Evolutionary conservation across 2,329 filamentous ascomycete species (phyloP), one percentile per base, ranked within the genome.

Genomic region (Ciborinia camelliae): DNA sequence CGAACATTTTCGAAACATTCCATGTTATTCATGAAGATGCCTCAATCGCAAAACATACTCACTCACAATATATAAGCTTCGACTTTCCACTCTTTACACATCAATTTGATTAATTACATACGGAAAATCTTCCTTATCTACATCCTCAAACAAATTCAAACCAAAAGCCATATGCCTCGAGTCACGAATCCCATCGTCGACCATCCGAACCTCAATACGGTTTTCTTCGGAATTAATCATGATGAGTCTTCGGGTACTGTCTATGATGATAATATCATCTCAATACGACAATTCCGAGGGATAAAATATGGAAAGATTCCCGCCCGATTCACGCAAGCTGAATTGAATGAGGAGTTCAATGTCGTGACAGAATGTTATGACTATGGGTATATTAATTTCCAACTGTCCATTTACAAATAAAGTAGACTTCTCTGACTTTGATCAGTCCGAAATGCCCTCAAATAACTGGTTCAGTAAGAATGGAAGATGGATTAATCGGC

Each of bases 361-460:
- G 26, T 18, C 20, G n/a, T 43, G 3, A 43, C 15, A n/a, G 41
- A n/a, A n/a, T 43, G 20, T 43, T 45, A 45, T 45, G 18, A 55
- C 10, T 55, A 55, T 41, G 53, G 30, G 30, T 53, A 35, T 5
- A 14, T 20, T 7, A 30, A 35, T 52, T 18, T 20, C 32, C 14
- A 6, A 15, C 2, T 37, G 18, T 45, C 9, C 20, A 45, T 10
- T 20, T n/a, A 9, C 9, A 0, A 23, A n/a, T 8, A 7, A 45
- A 18, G 1, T n/a, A 1, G n/a, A 45, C 20, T 4, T 45, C 20
- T 45, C 41, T 45, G n/a, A 45, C 15, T 41, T 45, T 8, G 7
- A 45, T 45, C 41, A 68, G 66, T 39, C 66, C 66, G 4, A 66
- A 66, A 66, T 66, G 60, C 47, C 68, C 66, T 10, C 68, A 69